These are phyloP conservation scores for Pseudognaphalium luteoalbum DNA, from an alignment of 129 eudicot species.

Conservation along the genomic window DNA sequence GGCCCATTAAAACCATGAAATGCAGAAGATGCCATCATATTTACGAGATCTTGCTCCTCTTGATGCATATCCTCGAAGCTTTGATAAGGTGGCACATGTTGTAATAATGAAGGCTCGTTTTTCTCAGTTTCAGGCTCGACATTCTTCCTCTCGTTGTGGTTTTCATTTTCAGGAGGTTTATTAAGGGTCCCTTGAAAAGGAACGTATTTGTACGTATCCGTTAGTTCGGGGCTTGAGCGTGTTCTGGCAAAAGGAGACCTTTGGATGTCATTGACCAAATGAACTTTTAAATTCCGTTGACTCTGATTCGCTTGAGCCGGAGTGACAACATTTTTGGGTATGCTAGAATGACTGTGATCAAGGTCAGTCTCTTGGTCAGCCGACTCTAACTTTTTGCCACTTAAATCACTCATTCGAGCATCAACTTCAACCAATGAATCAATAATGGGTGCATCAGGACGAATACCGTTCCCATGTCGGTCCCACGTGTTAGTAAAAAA, in stretches of 20 bases:
- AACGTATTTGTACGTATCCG: conserved; percentile 51
- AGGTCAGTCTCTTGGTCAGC: background rate
- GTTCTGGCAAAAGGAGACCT: conserved; percentile 77
- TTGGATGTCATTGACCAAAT: conserved; percentile 52
- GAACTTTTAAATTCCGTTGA: conserved; percentile 51
- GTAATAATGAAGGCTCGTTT: conserved; percentile 40
- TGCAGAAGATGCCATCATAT: conserved; percentile 79
- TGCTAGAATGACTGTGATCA: background rate
- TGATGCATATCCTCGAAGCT: conserved; percentile 62
- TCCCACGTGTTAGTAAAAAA: conserved; percentile 84
- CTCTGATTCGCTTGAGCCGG: conserved; percentile 38
- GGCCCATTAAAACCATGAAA: conserved; percentile 72
- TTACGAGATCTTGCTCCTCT: conserved; percentile 85
- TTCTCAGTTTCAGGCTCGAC: conserved; percentile 47
- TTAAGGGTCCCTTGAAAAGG: conserved; percentile 50
- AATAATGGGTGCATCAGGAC: conserved; percentile 65
- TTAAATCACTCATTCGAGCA: conserved; percentile 27
- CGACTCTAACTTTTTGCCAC: background rate
- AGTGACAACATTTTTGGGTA: conserved; percentile 8
- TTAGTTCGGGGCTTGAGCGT: conserved; percentile 85
- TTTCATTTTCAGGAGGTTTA: conserved; percentile 45
- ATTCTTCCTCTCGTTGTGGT: conserved; percentile 51
- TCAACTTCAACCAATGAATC: conserved; percentile 31
- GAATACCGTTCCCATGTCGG: conserved; percentile 71
- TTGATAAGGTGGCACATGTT: conserved; percentile 41